Base-by-base conservation (phyloP, 2,329 filamentous ascomycete species). In the Leptosphaerulina australis region DNA sequence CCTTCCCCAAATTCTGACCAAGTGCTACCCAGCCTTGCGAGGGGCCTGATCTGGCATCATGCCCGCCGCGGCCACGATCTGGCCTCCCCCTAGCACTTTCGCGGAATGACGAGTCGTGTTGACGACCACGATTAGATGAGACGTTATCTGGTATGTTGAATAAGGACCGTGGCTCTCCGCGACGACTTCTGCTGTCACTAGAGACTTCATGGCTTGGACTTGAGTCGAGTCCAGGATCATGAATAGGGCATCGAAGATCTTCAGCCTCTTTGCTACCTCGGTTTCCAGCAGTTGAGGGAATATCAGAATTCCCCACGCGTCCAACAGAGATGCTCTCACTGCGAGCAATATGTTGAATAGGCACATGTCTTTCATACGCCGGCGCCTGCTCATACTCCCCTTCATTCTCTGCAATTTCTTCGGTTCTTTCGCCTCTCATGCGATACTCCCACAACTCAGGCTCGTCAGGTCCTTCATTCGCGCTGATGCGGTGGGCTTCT, bases 231-330 rank as follows among this genome's bases (percentile, higher is more conserved):
- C 24, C 48, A 38, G 45, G 35, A n/a, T 55, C 53, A 2, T 60
- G 62, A 12, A 65, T 30, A 10, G 67, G 67, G 43, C 69, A 62
- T 2, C 62, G 62, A 6, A 63, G 68, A 28, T 69, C 63, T 3
- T 63, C 58, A 17, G 50, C 31, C 0, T 44, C 46, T 8, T 35
- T 21, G 30, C 31, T 21, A 5, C 35, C 30, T 14, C 31, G 31
- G 1, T 49, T 35, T 6, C 21, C 17, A 7, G 5, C 12, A 14
- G 34, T 40, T n/a, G 44, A 17, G 1, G 53, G 9, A 28, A 41
- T 10, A 26, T 14, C 36, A 15, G 35, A 41, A 22, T 17, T 45
- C 5, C 28, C 49, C 20, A 60, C 40, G n/a, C 49, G 41, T 22
- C 63, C 66, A 5, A 69, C 62, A 3, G 61, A 55, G 25, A 70